A percentile compares a stretch with the other conserved stretches of the same genome.
phyloP scores from a whole-genome alignment of 306 rosid genomes.

The Trifolium subterraneum region DNA sequence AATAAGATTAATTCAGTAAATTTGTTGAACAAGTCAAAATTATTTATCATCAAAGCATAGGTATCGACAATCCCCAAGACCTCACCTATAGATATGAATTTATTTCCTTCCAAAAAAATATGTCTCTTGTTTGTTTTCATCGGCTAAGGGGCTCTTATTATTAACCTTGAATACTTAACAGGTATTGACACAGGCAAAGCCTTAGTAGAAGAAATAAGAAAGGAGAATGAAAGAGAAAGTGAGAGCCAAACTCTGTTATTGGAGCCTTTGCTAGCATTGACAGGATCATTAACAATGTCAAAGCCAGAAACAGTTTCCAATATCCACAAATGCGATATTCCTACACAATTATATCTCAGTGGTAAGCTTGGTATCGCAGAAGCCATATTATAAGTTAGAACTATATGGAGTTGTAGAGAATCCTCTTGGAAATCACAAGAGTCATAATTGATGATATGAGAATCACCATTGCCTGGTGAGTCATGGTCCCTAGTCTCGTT shows the following conservation, averaged over 20 bases:
- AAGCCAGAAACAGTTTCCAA: constrained; percentile 66
- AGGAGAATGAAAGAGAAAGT: constrained; percentile 62
- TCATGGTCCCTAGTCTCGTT: constrained; percentile 35
- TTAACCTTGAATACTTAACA: constrained; percentile 44
- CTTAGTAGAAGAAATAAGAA: constrained; percentile 71
- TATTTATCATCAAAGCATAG: background rate
- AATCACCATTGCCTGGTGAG: constrained; percentile 37
- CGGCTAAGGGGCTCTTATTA: no score
- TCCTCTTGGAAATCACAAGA: constrained; percentile 34
- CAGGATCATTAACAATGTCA: constrained; percentile 64
- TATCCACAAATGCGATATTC: constrained; percentile 82
- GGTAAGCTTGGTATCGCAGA: constrained; percentile 67
- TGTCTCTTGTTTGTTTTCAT: no score
- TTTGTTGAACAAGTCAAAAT: background rate
- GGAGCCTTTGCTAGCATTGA: constrained; percentile 79
- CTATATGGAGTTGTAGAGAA: constrained; percentile 41
- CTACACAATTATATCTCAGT: constrained; percentile 73
- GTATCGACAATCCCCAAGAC: background rate
- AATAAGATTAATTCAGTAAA: background rate
- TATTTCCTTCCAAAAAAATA: constrained; percentile 18
- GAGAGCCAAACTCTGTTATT: constrained; percentile 62
- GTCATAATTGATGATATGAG: constrained; percentile 13
- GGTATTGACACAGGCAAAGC: constrained; percentile 85
- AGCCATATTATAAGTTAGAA: constrained; percentile 57
- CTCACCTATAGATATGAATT: constrained; percentile 11